Base-by-base conservation (phyloP, 2,329 filamentous ascomycete species). In the Colletotrichum nymphaeae region DNA sequence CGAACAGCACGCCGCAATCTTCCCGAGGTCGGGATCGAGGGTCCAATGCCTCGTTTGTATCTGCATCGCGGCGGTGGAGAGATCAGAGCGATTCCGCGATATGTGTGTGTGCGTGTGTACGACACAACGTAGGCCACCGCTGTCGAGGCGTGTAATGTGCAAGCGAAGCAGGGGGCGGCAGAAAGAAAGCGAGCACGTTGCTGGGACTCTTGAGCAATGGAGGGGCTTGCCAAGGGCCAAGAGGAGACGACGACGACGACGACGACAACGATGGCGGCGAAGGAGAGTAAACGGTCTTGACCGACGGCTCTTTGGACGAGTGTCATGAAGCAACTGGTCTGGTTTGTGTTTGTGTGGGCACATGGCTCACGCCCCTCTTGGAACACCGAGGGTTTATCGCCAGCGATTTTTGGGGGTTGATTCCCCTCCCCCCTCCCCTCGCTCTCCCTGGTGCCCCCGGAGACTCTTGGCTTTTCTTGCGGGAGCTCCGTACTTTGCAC, bases 261-360 rank as follows among this genome's bases (percentile, higher is more conserved):
- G 30, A 46, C 67, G 60, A 56, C 49, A 26, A 70, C 53, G 22
- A 56, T 28, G 62, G 57, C 53, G 37, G 19, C 53, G 63, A 28
- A 62, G 65, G 42, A 46, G n/a, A 24, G 56, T 37, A 28, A 37
- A 30, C 49, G 49, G 30, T 22, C 30, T 26, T 22, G 16, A 42
- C 37, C 37, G 37, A 42, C 37, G 37, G 37, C 37, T 42, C 37
- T 42, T 42, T 42, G 37, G 37, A 42, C 37, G 37, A 55, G 42
- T 53, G 60, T 65, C 42, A 55, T 46, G 68, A 71, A 67, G 63
- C 63, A 71, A 56, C 30, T 53, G 42, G 42, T 42, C 62, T 12
- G 53, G 56, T 67, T 52, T 58, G 12, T 60, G 56, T 71, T 57
- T 58, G 49, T 19, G 69, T 42, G 60, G 26, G 64, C 35, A 59